phyloP scores from a whole-genome alignment of 2,329 filamentous ascomycete species.

The Aspergillus brasiliensis region DNA sequence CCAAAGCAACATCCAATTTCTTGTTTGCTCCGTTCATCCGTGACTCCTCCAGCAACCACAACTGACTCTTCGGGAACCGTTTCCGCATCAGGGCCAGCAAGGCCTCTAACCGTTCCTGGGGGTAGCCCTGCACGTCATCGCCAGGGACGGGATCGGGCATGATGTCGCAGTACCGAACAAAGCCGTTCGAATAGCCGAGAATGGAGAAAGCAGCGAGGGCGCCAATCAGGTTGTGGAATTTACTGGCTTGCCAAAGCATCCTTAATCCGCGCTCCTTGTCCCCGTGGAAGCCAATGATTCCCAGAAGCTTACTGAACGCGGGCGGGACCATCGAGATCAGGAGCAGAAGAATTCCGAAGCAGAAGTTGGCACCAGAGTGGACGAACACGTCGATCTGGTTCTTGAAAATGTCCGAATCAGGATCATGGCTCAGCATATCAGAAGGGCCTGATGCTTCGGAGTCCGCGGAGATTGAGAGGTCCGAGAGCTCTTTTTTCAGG shows the following conservation, averaged over 20 bases:
- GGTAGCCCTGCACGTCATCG: slow-evolving; percentile 67
- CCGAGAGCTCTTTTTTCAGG: slow-evolving; percentile 25
- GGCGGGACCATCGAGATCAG: slow-evolving; percentile 93
- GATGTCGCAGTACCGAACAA: slow-evolving; percentile 86
- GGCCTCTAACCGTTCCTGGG: slow-evolving; percentile 64
- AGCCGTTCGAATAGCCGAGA: slow-evolving; percentile 83
- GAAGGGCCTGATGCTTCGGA: slow-evolving; percentile 21
- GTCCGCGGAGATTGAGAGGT: slow-evolving; percentile 24
- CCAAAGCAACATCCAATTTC: slow-evolving; percentile 67
- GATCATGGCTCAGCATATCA: slow-evolving; percentile 48
- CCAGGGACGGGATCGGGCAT: slow-evolving; percentile 56
- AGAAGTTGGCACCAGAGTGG: slow-evolving; percentile 84
- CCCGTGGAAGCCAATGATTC: slow-evolving; percentile 86
- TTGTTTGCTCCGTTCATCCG: slow-evolving; percentile 70
- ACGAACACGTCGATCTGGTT: slow-evolving; percentile 84
- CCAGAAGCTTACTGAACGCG: slow-evolving; percentile 81
- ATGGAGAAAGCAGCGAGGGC: slow-evolving; percentile 81
- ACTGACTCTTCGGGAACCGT: slow-evolving; percentile 76
- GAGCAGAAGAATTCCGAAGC: slow-evolving; percentile 82
- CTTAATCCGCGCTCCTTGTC: slow-evolving; percentile 79
- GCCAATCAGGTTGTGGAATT: slow-evolving; percentile 87
- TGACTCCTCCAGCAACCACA: slow-evolving; percentile 90
- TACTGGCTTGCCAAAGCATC: slow-evolving; percentile 88
- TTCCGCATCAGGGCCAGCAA: slow-evolving; percentile 73
- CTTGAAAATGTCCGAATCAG: slow-evolving; percentile 66